Percentiles rank a stretch among this genome's conserved stretches.
phyloP scores from a whole-genome alignment of 768 basidiomycete genomes.

The Tylopilus rubrobrunneus region DNA sequence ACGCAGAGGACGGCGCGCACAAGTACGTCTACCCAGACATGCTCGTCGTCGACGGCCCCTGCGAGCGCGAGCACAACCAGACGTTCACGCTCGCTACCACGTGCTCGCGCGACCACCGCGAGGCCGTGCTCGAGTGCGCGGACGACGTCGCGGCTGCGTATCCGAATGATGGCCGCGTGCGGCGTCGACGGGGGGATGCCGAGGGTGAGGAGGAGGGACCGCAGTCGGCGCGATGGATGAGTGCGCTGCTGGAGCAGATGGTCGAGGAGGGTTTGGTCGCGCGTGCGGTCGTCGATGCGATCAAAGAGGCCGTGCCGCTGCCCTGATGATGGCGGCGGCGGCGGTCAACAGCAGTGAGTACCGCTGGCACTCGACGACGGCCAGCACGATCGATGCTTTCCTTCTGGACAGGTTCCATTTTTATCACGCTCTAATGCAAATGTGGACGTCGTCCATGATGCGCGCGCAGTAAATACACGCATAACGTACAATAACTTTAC shows the following conservation, averaged over 20 bases:
- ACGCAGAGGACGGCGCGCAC: background rate
- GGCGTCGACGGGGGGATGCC: background rate
- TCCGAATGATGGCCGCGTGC: no score
- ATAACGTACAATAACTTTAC: background rate
- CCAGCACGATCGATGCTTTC: background rate
- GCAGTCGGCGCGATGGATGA: constrained; percentile 16
- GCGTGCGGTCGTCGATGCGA: constrained; percentile 5
- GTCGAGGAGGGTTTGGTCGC: constrained; percentile 10
- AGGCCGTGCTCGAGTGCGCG: constrained; percentile 23
- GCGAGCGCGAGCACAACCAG: constrained; percentile 5
- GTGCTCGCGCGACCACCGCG: constrained; percentile 25
- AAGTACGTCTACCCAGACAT: constrained; percentile 27
- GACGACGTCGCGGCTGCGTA: constrained; percentile 19
- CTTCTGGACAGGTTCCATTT: background rate
- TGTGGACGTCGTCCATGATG: background rate
- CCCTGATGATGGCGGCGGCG: background rate
- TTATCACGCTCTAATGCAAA: no score
- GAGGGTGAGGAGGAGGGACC: constrained; percentile 2
- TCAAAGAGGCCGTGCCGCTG: constrained; percentile 12
- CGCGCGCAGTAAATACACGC: background rate
- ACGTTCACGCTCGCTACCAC: constrained; percentile 13
- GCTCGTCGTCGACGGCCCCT: constrained; percentile 19
- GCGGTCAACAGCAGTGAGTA: background rate
- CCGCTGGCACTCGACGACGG: background rate
- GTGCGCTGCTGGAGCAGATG: constrained; percentile 17